Evolutionary conservation across 2,329 filamentous ascomycete species (phyloP), one percentile per base, ranked within the genome.

Genomic region (Diplodia sapinea): DNA sequence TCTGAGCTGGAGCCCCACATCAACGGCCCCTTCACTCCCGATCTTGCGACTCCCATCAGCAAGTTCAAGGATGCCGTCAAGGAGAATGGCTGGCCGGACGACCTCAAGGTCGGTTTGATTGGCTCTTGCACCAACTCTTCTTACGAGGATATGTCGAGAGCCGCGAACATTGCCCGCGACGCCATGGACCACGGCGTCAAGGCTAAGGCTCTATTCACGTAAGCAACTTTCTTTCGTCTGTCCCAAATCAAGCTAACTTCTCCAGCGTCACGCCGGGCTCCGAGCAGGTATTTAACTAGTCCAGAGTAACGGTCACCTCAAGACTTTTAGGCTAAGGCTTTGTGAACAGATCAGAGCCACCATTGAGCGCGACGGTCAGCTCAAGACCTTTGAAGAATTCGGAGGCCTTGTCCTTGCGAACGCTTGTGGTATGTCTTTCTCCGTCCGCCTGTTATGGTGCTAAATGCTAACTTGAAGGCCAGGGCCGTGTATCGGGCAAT

Each of bases 11-110:
- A 99, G 86, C 95, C 95, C 73, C 93, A 98, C 80, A 93, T 99
- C 85, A 99, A 99, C 85, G 95, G 95, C 72, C 95, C 95, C 72
- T 98, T 98, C 88, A 99, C 95, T 33, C 95, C 95, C 70, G 95
- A 99, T 88, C 86, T 99, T 83, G 94, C 93, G 67, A 98, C 95
- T 8, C 95, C 95, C 63, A 96, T 99, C 80, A 97, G 93, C 83
- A 95, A 97, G 85, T 97, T 98, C 85, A 93, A 91, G 82, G 90
- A 96, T 77, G 92, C 93, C 73, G 94, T 94, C 77, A 93, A 96
- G 85, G 89, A 90, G 77, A 97, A 99, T 85, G 88, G 90, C 81
- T 99, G 95, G 95, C 95, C 95, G 23, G 90, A 95, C 82, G 93
- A 97, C 79, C 87, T 99, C 77, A 97, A 97, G 85, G 95, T 96